Conservation (phyloP, 1,284 basidiomycete species). For the Farysia itapuensis region DNA sequence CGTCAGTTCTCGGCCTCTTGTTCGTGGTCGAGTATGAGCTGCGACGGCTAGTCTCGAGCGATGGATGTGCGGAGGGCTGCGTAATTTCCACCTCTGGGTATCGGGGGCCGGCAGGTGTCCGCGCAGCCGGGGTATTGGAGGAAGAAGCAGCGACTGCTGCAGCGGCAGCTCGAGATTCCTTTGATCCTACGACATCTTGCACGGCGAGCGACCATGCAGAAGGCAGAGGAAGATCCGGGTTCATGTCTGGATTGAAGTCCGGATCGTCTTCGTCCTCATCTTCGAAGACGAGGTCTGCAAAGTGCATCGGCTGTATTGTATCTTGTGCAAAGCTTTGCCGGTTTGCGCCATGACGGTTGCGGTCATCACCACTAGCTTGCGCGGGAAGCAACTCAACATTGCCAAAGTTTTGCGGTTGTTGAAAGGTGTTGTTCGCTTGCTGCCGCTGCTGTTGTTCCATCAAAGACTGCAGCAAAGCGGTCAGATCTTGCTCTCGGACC, state of each 20-base stretch:
- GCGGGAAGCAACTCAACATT: too few relatives aligned
- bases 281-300: constrained; percentile 44
- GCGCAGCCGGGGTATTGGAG: constrained; percentile 19
- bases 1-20: too few relatives aligned
- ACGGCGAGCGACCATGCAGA: constrained; percentile 46
- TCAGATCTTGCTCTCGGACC: constrained; percentile 43
- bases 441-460: constrained; percentile 39
- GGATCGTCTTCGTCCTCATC: constrained; percentile 51
- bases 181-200: constrained; percentile 39
- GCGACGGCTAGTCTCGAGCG: not conserved
- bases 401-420: too few relatives aligned
- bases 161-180: constrained; percentile 27
- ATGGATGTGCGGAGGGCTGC: not conserved
- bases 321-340: not conserved
- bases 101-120: constrained; percentile 10
- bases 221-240: constrained; percentile 33
- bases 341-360: too few relatives aligned
- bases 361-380: not conserved
- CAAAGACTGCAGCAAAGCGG: constrained; percentile 39
- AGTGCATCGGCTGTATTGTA: constrained; percentile 11
- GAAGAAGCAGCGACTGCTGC: constrained; percentile 23
- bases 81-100: not conserved
- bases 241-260: constrained; percentile 40
- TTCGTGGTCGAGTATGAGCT: not conserved
- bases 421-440: constrained; percentile 1